A percentile compares a stretch with the other conserved stretches of the same genome.
Conservation (phyloP, 163 green algal genomes). For the Chlamydomonas reinhardtii region DNA sequence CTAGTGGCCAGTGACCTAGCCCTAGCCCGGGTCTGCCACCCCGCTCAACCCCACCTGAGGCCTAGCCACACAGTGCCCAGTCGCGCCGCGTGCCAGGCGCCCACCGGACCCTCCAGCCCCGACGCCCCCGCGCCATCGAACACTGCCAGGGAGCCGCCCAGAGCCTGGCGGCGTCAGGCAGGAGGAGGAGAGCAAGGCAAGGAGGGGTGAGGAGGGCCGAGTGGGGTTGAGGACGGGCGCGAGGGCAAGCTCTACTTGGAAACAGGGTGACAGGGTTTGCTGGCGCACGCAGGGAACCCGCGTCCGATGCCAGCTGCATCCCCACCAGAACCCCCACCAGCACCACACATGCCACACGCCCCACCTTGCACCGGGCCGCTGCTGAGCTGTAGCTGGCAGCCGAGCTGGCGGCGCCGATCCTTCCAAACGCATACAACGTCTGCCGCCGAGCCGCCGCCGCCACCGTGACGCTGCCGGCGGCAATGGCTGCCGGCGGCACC, state of each 20-base stretch:
- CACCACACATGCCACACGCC: no score
- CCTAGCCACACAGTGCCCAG: slow-evolving; percentile 13
- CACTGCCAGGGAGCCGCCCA: slow-evolving; percentile 26
- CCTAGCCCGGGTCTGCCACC: no score
- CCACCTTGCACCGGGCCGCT: neutral
- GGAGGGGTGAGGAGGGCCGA: no score
- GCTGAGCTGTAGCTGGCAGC: neutral
- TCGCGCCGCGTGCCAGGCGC: slow-evolving; percentile 4
- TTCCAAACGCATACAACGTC: neutral
- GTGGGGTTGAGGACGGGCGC: no score
- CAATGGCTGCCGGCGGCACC: neutral
- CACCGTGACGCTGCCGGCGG: neutral
- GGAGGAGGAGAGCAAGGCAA: no score
- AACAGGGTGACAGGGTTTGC: no score
- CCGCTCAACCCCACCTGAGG: neutral
- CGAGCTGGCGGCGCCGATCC: neutral
- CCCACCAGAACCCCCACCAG: no score
- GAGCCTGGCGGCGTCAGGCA: neutral
- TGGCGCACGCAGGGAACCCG: no score
- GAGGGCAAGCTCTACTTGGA: no score
- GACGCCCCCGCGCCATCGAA: neutral
- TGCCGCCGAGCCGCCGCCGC: neutral
- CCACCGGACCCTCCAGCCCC: neutral
- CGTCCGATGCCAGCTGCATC: no score
- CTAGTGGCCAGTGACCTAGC: no score